A percentile compares a stretch with the other conserved stretches of the same genome.
phyloP scores from a whole-genome alignment of 2,329 filamentous ascomycete genomes.

The Aspergillus novoparasiticus region DNA sequence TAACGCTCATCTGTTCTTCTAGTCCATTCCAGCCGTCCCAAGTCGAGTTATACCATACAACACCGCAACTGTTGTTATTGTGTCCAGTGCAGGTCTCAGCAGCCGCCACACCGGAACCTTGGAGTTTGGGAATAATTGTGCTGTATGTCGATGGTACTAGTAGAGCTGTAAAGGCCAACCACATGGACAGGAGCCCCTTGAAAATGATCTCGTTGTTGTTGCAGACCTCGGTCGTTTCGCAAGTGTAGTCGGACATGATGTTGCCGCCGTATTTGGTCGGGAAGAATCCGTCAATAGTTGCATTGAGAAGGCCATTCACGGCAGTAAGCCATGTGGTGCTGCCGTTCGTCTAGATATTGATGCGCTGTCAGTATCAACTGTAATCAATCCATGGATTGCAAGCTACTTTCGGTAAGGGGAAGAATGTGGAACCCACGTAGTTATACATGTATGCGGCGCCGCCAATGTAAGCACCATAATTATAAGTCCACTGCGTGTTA shows the following conservation, averaged over 20 bases:
- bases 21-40: slow-evolving; percentile 65
- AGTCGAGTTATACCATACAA: slow-evolving; percentile 59
- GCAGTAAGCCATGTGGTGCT: slow-evolving; percentile 57
- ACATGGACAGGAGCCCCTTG: slow-evolving; percentile 71
- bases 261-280: slow-evolving; percentile 44
- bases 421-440: slow-evolving; percentile 38
- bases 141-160: slow-evolving; percentile 61
- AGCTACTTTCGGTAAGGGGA: neutral
- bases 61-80: slow-evolving; percentile 63
- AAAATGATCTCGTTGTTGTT: slow-evolving; percentile 72
- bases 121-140: slow-evolving; percentile 60
- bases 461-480: slow-evolving; percentile 60
- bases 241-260: slow-evolving; percentile 67
- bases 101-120: slow-evolving; percentile 61
- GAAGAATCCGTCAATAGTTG: slow-evolving; percentile 55
- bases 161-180: slow-evolving; percentile 63
- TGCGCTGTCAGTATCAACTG: neutral
- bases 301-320: slow-evolving; percentile 58
- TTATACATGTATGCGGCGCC: slow-evolving; percentile 72
- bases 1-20: slow-evolving; percentile 69
- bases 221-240: slow-evolving; percentile 64
- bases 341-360: slow-evolving; percentile 34
- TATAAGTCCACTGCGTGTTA: slow-evolving; percentile 68
- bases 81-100: slow-evolving; percentile 63
- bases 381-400: neutral